phyloP scores from a whole-genome alignment of 2,329 filamentous ascomycete species.

The Colletotrichum limetticola region DNA sequence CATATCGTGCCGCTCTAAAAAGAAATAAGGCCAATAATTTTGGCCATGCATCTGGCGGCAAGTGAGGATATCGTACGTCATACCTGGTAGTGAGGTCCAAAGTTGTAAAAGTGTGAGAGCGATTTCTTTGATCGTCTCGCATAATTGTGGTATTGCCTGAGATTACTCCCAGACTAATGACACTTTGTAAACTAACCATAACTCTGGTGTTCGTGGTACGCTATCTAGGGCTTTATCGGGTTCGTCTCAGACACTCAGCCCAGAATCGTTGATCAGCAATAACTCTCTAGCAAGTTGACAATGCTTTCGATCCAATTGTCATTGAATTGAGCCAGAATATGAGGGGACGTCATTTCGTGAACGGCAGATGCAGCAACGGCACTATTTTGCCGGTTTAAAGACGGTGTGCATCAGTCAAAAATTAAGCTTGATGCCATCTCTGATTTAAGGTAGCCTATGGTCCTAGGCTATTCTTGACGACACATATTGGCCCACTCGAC shows the following conservation, averaged over 20 bases:
- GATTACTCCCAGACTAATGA: background rate
- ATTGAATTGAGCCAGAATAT: background rate
- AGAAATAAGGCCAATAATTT: conserved; percentile 8
- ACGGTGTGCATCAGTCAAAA: background rate
- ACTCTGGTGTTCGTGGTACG: background rate
- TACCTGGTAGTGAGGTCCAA: background rate
- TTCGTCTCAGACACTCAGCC: background rate
- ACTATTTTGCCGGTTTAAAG: background rate
- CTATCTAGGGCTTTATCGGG: background rate
- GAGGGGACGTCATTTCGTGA: background rate
- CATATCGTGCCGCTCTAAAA: conserved; percentile 19
- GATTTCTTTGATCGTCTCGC: background rate
- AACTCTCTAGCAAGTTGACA: background rate
- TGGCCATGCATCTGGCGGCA: conserved; percentile 5
- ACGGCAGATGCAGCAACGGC: background rate
- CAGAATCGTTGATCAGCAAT: background rate
- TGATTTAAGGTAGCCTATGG: background rate
- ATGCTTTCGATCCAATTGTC: background rate
- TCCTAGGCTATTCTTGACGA: conserved; percentile 5
- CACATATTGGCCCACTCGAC: conserved; percentile 18
- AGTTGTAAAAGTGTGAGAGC: background rate
- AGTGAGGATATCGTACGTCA: conserved; percentile 7
- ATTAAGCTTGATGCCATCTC: conserved; percentile 20
- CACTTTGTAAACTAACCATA: background rate
- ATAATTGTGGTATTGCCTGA: background rate